Evolutionary conservation across 1,139 yeast genomes (phyloP).

Genomic region (Candida tropicalis): DNA sequence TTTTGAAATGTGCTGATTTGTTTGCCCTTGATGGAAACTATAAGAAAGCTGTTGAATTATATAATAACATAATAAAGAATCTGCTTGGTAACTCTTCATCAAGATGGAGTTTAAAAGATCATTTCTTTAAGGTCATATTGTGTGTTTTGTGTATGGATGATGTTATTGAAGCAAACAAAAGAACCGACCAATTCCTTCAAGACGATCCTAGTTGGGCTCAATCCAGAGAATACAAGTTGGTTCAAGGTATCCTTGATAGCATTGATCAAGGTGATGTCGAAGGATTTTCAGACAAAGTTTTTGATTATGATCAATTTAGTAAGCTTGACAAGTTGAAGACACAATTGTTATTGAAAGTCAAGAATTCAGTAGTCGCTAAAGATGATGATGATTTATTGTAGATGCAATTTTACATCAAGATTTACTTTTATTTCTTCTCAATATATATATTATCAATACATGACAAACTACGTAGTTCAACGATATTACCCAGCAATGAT

Average conservation of each 20-base stretch:
- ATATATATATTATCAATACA: neutral
- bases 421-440: neutral
- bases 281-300: constrained; percentile 70
- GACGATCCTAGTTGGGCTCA: constrained; percentile 80
- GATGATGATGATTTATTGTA: constrained; percentile 58
- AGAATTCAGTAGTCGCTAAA: constrained; percentile 69
- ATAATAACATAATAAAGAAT: constrained; percentile 75
- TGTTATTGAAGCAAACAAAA: constrained; percentile 79
- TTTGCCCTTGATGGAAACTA: constrained; percentile 77
- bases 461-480: neutral
- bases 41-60: constrained; percentile 70
- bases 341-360: constrained; percentile 79
- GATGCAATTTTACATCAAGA: neutral
- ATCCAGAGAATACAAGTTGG: constrained; percentile 76
- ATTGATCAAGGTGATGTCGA: constrained; percentile 82
- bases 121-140: constrained; percentile 79
- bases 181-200: constrained; percentile 60
- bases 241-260: constrained; percentile 66
- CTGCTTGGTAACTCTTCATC: constrained; percentile 75
- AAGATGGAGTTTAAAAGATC: constrained; percentile 92
- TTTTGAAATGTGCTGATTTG: constrained; percentile 86
- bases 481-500: constrained; percentile 49
- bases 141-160: constrained; percentile 86
- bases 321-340: constrained; percentile 94
- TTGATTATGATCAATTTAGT: constrained; percentile 83